These are phyloP conservation scores for Rhizopogon vesiculosus DNA, from an alignment of 768 basidiomycete genomes.

Conservation along the genomic window DNA sequence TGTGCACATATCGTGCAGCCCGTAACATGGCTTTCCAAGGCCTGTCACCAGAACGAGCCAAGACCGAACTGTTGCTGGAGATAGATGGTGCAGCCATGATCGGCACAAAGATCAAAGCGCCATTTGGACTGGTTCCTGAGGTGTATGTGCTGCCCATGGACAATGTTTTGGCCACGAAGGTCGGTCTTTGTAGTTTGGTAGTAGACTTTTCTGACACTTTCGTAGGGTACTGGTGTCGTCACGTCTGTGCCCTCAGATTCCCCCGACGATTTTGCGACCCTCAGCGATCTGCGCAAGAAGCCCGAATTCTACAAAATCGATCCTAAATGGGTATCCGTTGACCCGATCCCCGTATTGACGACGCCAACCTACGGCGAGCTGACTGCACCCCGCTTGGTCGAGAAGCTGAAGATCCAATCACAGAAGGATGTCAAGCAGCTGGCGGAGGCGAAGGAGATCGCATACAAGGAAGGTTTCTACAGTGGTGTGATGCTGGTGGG, in stretches of 20 bases:
- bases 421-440: conserved; percentile 93
- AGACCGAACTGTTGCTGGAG: conserved; percentile 69
- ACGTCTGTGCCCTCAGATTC: conserved; percentile 98
- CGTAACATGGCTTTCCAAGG: conserved; percentile 99
- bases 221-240: conserved; percentile 92
- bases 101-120: conserved; percentile 88
- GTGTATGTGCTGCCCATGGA: conserved; percentile 99
- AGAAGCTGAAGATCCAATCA: conserved; percentile 90
- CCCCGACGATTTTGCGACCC: conserved; percentile 90
- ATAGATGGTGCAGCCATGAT: conserved; percentile 76
- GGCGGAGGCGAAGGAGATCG: conserved; percentile 94
- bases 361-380: conserved; percentile 94
- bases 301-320: conserved; percentile 95
- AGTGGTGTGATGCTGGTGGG: conserved; percentile 88
- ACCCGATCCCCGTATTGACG: conserved; percentile 82
- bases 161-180: conserved; percentile 92
- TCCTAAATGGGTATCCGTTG: conserved; percentile 77
- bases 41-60: conserved; percentile 64
- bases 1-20: conserved; percentile 85
- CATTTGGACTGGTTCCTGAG: conserved; percentile 75
- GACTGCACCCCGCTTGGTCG: conserved; percentile 77
- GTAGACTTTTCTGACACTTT: conserved; percentile 5
- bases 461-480: conserved; percentile 99
- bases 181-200: conserved; percentile 14
- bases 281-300: conserved; percentile 92